phyloP scores from a whole-genome alignment of 1,139 yeast genomes.

The Cylindricascospora bacillispora region DNA sequence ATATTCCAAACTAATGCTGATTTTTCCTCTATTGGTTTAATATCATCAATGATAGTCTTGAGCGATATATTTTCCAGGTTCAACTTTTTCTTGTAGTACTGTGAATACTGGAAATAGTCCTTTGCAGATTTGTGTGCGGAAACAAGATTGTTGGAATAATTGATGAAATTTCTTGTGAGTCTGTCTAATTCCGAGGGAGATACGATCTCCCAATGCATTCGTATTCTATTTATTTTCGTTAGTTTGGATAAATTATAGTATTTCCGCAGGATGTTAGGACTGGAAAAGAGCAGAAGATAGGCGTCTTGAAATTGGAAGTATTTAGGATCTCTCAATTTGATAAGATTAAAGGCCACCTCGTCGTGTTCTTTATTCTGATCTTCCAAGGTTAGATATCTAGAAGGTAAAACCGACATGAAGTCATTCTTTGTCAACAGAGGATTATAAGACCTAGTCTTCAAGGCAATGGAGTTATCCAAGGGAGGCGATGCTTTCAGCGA shows the following conservation, averaged over 20 bases:
- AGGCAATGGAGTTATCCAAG: too few relatives aligned
- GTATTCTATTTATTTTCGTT: conserved; percentile 10
- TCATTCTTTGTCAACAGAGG: too few relatives aligned
- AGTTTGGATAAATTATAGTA: conserved; percentile 9
- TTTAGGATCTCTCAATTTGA: conserved; percentile 19
- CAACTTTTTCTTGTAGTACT: neutral
- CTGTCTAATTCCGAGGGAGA: neutral
- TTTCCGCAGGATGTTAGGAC: conserved; percentile 7
- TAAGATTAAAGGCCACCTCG: conserved; percentile 14
- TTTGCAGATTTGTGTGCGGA: conserved; percentile 15
- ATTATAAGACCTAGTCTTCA: too few relatives aligned
- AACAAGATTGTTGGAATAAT: conserved; percentile 11
- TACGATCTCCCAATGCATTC: conserved; percentile 10
- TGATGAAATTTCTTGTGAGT: conserved; percentile 2
- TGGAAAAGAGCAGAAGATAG: conserved; percentile 17
- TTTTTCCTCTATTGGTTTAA: conserved; percentile 12
- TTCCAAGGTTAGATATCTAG: too few relatives aligned
- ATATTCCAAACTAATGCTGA: conserved; percentile 23
- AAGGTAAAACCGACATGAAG: too few relatives aligned
- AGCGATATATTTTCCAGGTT: neutral
- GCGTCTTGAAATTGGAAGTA: conserved; percentile 21
- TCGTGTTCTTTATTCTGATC: too few relatives aligned
- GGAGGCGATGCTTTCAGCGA: too few relatives aligned
- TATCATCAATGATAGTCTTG: conserved; percentile 3
- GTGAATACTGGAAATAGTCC: conserved; percentile 4